Conservation (phyloP, 768 basidiomycete genomes). For the Cystofilobasidium bisporidii region DNA sequence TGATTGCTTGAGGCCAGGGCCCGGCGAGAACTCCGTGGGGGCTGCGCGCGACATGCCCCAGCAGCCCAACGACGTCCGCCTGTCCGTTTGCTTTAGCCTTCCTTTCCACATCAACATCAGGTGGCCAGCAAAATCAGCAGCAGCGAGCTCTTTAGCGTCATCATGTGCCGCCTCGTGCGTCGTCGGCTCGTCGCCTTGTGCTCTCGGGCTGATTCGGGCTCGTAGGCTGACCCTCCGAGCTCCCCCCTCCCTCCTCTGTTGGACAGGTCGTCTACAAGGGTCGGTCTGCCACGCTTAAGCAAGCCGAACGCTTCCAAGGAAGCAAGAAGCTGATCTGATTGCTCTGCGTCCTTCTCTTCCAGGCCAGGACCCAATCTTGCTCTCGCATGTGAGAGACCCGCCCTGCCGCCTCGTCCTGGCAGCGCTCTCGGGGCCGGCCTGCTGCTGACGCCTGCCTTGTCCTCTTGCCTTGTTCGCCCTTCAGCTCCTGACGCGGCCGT, state of each 20-base stretch:
- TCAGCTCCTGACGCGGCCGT: conserved; percentile 26
- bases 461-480: no score
- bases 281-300: neutral
- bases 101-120: no score
- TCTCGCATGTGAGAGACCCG: conserved; percentile 13
- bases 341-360: neutral
- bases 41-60: no score
- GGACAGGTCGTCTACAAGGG: conserved; percentile 24
- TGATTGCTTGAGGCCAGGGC: no score
- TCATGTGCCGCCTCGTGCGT: neutral
- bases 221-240: neutral
- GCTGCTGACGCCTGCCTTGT: neutral
- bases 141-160: no score
- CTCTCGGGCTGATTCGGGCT: neutral
- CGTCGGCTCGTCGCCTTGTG: neutral
- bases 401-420: neutral
- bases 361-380: conserved; percentile 18
- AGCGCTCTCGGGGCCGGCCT: neutral
- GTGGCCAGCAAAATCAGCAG: no score
- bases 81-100: no score
- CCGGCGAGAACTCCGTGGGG: no score
- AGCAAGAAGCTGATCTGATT: neutral
- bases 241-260: neutral
- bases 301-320: neutral
- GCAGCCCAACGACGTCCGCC: no score